Evolutionary conservation across 495 filamentous ascomycete species (phyloP).

Genomic region (Evansstolkia leycettana): DNA sequence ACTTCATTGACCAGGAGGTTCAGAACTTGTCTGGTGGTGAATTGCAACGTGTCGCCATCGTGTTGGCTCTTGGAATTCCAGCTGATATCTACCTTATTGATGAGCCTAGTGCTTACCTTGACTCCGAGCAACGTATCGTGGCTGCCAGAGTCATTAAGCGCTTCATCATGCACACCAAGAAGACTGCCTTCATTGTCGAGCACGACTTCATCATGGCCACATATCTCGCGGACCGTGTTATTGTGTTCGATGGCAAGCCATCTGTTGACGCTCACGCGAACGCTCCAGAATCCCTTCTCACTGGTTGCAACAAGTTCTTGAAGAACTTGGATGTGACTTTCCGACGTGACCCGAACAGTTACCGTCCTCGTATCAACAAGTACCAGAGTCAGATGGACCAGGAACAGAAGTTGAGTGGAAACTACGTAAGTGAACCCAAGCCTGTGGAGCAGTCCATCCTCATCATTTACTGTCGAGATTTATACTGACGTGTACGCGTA

Average conservation of each 20-base stretch:
- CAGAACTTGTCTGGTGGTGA: constrained; percentile 98
- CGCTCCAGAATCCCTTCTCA: constrained; percentile 79
- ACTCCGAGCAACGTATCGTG: constrained; percentile 97
- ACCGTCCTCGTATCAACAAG: constrained; percentile 97
- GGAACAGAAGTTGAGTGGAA: constrained; percentile 87
- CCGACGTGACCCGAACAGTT: constrained; percentile 93
- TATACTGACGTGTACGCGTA: constrained; percentile 1
- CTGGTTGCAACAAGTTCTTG: constrained; percentile 93
- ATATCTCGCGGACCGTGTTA: constrained; percentile 94
- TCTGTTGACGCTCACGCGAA: constrained; percentile 82
- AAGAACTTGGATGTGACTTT: constrained; percentile 95
- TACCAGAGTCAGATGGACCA: constrained; percentile 87
- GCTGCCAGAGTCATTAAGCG: constrained; percentile 96
- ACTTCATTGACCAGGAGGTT: constrained; percentile 98
- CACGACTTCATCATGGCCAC: constrained; percentile 99
- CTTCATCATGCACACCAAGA: constrained; percentile 99
- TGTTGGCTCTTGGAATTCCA: constrained; percentile 86
- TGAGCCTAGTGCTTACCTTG: constrained; percentile 87
- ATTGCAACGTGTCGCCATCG: constrained; percentile 95
- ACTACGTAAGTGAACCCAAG: constrained; percentile 59
- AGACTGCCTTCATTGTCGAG: constrained; percentile 97
- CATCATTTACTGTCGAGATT: too few relatives aligned
- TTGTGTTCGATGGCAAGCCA: constrained; percentile 92
- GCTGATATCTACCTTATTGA: constrained; percentile 98
- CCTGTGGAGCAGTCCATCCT: too few relatives aligned